Conservation (phyloP, 73 alveolate genomes). For the Paramecium sonneborni region DNA sequence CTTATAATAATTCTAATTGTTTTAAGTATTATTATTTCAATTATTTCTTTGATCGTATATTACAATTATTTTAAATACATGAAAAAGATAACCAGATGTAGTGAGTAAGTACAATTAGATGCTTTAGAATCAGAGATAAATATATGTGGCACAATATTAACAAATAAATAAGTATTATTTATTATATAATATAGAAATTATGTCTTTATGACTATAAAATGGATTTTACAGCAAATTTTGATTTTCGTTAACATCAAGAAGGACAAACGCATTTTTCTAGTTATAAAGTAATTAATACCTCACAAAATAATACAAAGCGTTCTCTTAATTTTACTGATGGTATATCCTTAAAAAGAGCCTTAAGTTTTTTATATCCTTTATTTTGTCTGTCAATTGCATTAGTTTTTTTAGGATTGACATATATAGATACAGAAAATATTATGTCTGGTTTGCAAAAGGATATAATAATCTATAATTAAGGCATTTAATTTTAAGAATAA, state of each 20-base stretch:
- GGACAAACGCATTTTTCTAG: not conserved
- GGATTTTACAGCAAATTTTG: not conserved
- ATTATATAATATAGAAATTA: not conserved
- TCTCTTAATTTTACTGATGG: not conserved
- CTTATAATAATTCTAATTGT: not conserved
- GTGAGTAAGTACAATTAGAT: conserved; percentile 8
- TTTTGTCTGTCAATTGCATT: not conserved
- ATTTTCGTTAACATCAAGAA: not conserved
- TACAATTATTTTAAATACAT: not conserved
- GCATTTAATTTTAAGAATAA: not conserved
- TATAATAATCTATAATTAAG: not conserved
- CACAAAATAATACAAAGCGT: not conserved
- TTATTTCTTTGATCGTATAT: not conserved
- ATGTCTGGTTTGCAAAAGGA: not conserved
- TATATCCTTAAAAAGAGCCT: not conserved
- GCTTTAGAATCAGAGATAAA: not conserved
- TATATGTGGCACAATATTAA: not conserved
- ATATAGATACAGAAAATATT: not conserved
- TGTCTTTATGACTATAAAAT: conserved; percentile 6
- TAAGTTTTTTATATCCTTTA: not conserved
- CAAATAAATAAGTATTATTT: not conserved
- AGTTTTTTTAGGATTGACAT: not conserved
- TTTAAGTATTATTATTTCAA: not conserved
- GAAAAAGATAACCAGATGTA: conserved; percentile 16
- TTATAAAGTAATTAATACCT: not conserved